Conservation (phyloP, 1,284 basidiomycete genomes). For the Marasmius fiardii region DNA sequence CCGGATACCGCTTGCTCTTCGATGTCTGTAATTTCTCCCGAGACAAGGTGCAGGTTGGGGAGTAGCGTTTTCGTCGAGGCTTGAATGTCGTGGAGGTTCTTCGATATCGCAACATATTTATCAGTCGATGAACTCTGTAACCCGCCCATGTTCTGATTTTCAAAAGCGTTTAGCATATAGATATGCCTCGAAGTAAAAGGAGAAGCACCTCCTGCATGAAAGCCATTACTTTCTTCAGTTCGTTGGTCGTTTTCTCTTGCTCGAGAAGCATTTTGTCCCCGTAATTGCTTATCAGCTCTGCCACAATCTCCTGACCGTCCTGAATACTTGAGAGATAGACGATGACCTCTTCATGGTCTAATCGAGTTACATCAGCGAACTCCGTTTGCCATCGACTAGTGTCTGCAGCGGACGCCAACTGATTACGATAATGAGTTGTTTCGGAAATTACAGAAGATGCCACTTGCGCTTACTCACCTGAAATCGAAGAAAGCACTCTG, state of each 20-base stretch:
- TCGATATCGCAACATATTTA: slow-evolving; percentile 1
- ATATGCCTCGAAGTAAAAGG: not conserved
- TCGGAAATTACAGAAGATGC: not conserved
- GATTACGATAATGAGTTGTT: not conserved
- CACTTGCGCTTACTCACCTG: slow-evolving; percentile 15
- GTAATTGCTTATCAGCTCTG: slow-evolving; percentile 15
- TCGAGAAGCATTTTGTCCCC: not conserved
- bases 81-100: not conserved
- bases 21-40: no score
- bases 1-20: no score
- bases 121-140: slow-evolving; percentile 24
- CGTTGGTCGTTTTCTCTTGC: no score
- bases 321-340: slow-evolving; percentile 37
- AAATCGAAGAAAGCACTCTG: slow-evolving; percentile 11
- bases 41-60: not conserved
- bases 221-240: slow-evolving; percentile 34
- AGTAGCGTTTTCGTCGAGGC: not conserved
- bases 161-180: not conserved
- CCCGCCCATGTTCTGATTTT: slow-evolving; percentile 32
- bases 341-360: slow-evolving; percentile 38
- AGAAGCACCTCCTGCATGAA: slow-evolving; percentile 40
- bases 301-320: slow-evolving; percentile 33
- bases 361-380: slow-evolving; percentile 29
- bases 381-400: slow-evolving; percentile 44
- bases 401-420: slow-evolving; percentile 42